Conservation (phyloP, 164 flowering plant genomes). For the Tinospora cordifolia region DNA sequence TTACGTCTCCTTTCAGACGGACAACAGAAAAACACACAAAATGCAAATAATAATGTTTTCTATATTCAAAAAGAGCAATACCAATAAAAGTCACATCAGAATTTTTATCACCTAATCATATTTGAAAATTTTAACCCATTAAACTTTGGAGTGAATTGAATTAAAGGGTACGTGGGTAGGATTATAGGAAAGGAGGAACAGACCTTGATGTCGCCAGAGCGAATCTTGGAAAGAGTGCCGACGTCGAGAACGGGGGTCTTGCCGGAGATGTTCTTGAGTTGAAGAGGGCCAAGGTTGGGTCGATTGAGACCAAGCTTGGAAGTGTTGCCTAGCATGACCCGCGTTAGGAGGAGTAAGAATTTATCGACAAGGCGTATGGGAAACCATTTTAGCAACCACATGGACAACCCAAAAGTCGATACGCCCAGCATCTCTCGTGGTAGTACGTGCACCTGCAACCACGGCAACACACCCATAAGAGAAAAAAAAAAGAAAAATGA, state of each 20-base stretch:
- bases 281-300: conserved; percentile 68
- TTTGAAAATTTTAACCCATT: too few relatives aligned
- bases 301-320: conserved; percentile 49
- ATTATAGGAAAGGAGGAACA: not conserved
- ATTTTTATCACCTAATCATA: too few relatives aligned
- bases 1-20: not conserved
- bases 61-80: too few relatives aligned
- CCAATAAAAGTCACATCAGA: too few relatives aligned
- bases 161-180: too few relatives aligned
- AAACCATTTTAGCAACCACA: conserved; percentile 87
- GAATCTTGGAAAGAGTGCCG: conserved; percentile 80
- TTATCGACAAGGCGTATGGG: conserved; percentile 69
- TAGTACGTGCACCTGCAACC: conserved; percentile 70
- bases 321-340: conserved; percentile 63
- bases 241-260: conserved; percentile 91
- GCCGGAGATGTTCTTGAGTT: conserved; percentile 62
- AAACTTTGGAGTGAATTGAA: too few relatives aligned
- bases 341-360: conserved; percentile 45
- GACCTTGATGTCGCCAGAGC: conserved; percentile 70
- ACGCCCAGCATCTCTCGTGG: conserved; percentile 87
- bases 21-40: too few relatives aligned
- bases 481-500: conserved; percentile 11
- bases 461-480: not conserved
- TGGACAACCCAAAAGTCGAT: conserved; percentile 87
- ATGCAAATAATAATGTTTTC: too few relatives aligned